A percentile compares a stretch with the other conserved stretches of the same genome.
phyloP scores from a whole-genome alignment of 23 red algal species.

The Gracilaria domingensis region DNA sequence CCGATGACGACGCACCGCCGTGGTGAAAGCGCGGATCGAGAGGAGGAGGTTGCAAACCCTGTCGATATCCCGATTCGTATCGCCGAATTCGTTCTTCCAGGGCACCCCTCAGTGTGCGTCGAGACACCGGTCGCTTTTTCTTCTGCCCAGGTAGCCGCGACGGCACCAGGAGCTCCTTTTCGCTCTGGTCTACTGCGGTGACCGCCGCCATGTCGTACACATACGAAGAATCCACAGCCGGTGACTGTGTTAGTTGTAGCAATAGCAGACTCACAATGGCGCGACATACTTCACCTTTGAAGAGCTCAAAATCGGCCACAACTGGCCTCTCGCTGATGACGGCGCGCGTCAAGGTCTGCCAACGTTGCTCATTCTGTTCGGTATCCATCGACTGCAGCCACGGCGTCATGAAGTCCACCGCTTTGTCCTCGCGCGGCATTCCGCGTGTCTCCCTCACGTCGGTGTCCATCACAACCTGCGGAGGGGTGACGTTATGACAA shows the following conservation, averaged over 20 bases:
- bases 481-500: conserved; percentile 46
- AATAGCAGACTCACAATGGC: conserved; percentile 46
- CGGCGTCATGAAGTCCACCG: conserved; percentile 65
- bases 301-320: conserved; percentile 50
- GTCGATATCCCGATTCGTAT: conserved; percentile 13
- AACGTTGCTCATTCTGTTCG: conserved; percentile 19
- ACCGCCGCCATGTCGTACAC: conserved; percentile 61
- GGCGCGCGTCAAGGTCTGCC: conserved; percentile 19
- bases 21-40: conserved; percentile 1
- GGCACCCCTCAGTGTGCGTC: conserved; percentile 43
- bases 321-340: conserved; percentile 14
- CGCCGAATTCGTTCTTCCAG: conserved; percentile 41
- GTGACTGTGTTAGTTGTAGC: conserved; percentile 31
- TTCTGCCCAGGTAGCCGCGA: conserved; percentile 55
- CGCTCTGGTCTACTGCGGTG: conserved; percentile 64
- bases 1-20: conserved; percentile 28
- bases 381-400: conserved; percentile 49
- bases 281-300: conserved; percentile 67
- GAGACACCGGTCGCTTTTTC: conserved; percentile 49
- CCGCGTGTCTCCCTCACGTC: conserved; percentile 64
- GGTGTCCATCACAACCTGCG: conserved; percentile 55
- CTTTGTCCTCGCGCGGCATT: conserved; percentile 64
- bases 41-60: not conserved
- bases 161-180: conserved; percentile 53
- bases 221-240: conserved; percentile 36